phyloP scores from a whole-genome alignment of 768 basidiomycete species.

The Tephrocybe sp. region DNA sequence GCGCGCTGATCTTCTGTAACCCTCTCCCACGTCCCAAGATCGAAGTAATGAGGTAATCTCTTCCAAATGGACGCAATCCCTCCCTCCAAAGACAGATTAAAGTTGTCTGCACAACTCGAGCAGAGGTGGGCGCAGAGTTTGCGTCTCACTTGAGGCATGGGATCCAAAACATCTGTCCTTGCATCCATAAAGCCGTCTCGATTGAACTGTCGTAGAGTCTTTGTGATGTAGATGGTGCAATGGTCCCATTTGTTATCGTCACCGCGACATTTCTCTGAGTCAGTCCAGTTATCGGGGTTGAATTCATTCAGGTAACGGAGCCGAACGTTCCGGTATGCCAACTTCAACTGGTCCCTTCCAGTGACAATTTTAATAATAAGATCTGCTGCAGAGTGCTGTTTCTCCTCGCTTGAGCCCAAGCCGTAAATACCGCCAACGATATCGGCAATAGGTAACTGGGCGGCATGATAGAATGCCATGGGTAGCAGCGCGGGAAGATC shows the following conservation, averaged over 20 bases:
- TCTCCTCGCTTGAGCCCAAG: conserved; percentile 8
- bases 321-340: conserved; percentile 14
- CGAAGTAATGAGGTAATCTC: conserved; percentile 10
- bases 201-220: conserved; percentile 9
- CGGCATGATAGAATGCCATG: conserved; percentile 23
- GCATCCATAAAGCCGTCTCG: conserved; percentile 13
- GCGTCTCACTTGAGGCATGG: background rate
- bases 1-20: conserved; percentile 3
- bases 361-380: conserved; percentile 11
- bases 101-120: conserved; percentile 8
- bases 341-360: conserved; percentile 18
- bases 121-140: conserved; percentile 16
- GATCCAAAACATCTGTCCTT: conserved; percentile 13
- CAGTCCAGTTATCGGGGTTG: conserved; percentile 4
- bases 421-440: conserved; percentile 18
- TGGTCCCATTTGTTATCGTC: conserved; percentile 1
- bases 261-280: conserved; percentile 5
- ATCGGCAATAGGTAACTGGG: conserved; percentile 19
- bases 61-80: conserved; percentile 14
- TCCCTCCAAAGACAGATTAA: background rate
- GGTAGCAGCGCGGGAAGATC: conserved; percentile 17
- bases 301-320: conserved; percentile 18
- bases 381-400: conserved; percentile 6
- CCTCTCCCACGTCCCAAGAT: conserved; percentile 6
- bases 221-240: conserved; percentile 10